Conservation (phyloP, 331 rosid genomes). For the Quercus phellos region DNA sequence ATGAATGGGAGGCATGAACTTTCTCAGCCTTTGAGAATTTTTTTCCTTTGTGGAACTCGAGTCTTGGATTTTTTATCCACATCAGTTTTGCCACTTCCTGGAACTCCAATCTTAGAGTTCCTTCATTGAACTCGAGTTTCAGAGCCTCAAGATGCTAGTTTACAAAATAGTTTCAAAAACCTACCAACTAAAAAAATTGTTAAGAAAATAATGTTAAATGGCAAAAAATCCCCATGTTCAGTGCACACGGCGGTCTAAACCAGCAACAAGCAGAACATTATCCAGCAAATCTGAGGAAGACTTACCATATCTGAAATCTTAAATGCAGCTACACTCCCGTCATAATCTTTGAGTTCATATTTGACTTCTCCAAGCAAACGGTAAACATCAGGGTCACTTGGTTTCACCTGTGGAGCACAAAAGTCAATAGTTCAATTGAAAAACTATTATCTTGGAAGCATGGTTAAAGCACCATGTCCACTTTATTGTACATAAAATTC, state of each 20-base stretch:
- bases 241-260: neutral
- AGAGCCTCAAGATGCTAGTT: no score
- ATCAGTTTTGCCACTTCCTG: no score
- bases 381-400: slow-evolving; percentile 68
- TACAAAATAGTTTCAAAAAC: no score
- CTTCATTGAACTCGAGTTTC: no score
- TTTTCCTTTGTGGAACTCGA: no score
- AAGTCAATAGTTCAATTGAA: neutral
- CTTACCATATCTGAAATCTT: slow-evolving; percentile 64
- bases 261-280: slow-evolving; percentile 8
- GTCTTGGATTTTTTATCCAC: no score
- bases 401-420: slow-evolving; percentile 52
- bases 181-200: no score
- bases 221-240: neutral
- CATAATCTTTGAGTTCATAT: slow-evolving; percentile 71
- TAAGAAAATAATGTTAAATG: no score
- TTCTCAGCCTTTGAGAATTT: no score
- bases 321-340: slow-evolving; percentile 75
- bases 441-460: slow-evolving; percentile 1
- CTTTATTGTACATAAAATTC: slow-evolving; percentile 2
- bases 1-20: no score
- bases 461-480: slow-evolving; percentile 6
- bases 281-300: slow-evolving; percentile 25
- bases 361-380: slow-evolving; percentile 93
- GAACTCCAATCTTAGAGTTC: no score